phyloP scores from a whole-genome alignment of 305 asterid genomes.

The Fraxinus platypoda region DNA sequence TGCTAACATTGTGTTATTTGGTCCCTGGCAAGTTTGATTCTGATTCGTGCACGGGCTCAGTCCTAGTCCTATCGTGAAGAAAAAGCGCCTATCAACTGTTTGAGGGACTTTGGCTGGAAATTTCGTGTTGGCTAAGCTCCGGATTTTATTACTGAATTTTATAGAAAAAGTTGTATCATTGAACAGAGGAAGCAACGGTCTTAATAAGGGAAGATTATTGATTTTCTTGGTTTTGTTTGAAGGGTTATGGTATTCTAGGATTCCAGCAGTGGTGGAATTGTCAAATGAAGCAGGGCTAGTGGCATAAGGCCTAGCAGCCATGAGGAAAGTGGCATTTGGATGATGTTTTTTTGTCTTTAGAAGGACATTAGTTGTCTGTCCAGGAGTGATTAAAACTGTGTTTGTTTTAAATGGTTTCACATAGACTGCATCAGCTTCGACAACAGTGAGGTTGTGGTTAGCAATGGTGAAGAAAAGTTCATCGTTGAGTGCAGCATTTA shows the following conservation, averaged over 20 bases:
- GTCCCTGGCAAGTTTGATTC: conserved; percentile 56
- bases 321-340: conserved; percentile 34
- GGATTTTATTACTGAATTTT: conserved; percentile 34
- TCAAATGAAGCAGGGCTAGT: conserved; percentile 41
- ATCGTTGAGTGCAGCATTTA: conserved; percentile 67
- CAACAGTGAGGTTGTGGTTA: conserved; percentile 36
- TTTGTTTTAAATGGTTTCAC: conserved; percentile 38
- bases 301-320: conserved; percentile 40
- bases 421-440: conserved; percentile 40
- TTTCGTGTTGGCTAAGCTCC: conserved; percentile 42
- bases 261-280: conserved; percentile 32
- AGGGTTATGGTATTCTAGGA: conserved; percentile 30
- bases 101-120: conserved; percentile 57
- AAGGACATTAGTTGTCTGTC: conserved; percentile 42
- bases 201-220: conserved; percentile 38
- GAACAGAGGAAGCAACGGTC: conserved; percentile 43
- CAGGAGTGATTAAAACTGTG: conserved; percentile 35
- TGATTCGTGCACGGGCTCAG: conserved; percentile 36
- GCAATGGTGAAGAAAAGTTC: conserved; percentile 63
- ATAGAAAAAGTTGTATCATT: conserved; percentile 55
- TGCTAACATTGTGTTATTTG: conserved; percentile 51
- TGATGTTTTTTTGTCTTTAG: conserved; percentile 25
- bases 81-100: conserved; percentile 39
- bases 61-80: conserved; percentile 68
- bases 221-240: conserved; percentile 6